A percentile compares a stretch with the other conserved stretches of the same genome.
phyloP scores from a whole-genome alignment of 331 rosid species.

The Arachis monticola region DNA sequence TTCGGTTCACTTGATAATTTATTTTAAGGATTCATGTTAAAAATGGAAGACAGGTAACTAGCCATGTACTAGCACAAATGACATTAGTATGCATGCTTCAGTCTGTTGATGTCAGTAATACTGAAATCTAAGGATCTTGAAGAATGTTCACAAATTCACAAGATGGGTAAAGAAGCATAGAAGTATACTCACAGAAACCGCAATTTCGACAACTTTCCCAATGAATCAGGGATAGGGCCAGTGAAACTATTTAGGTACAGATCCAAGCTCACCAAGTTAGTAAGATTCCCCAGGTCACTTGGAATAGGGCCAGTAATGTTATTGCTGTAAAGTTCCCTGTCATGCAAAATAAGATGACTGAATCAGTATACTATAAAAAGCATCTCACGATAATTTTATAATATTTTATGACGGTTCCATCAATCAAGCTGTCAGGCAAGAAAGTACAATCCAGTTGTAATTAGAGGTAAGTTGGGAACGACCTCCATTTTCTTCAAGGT shows the following conservation, averaged over 20 bases:
- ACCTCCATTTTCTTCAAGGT: background rate
- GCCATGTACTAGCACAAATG: too few relatives aligned
- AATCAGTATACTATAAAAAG: conserved; percentile 10
- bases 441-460: background rate
- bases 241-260: conserved; percentile 70
- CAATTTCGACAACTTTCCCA: conserved; percentile 82
- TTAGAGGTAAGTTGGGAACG: background rate
- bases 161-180: too few relatives aligned
- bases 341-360: conserved; percentile 13
- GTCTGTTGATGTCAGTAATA: too few relatives aligned
- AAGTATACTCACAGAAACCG: conserved; percentile 77
- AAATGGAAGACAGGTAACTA: too few relatives aligned
- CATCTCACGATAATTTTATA: background rate
- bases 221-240: conserved; percentile 76
- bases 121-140: too few relatives aligned
- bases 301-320: conserved; percentile 81
- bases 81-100: too few relatives aligned
- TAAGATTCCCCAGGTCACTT: conserved; percentile 82
- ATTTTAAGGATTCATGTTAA: too few relatives aligned
- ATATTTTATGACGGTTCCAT: background rate
- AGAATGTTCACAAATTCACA: too few relatives aligned
- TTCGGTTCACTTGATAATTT: too few relatives aligned
- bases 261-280: conserved; percentile 93
- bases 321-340: conserved; percentile 85
- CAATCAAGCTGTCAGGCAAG: background rate